Evolutionary conservation across 169 alveolate genomes (phyloP).

Genomic region (Besnoitia besnoiti): DNA sequence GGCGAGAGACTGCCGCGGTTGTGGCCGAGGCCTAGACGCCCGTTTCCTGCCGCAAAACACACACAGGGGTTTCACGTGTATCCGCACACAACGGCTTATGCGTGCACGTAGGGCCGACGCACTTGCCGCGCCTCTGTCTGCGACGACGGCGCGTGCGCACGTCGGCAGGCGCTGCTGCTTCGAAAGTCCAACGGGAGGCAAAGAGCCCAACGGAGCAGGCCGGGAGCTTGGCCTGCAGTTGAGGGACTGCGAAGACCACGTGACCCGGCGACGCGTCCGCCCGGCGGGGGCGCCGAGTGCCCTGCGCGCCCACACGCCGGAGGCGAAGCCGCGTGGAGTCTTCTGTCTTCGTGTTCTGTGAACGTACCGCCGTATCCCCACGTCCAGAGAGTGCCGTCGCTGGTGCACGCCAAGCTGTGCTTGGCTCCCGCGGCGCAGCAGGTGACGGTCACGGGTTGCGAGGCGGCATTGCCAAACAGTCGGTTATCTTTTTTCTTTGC

Average conservation of each 20-base stretch:
- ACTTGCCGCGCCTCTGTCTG: too few relatives aligned
- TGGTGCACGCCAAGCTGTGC: constrained; percentile 48
- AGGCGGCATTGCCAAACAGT: background rate
- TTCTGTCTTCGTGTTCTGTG: too few relatives aligned
- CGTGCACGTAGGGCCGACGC: background rate
- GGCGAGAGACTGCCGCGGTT: constrained; percentile 77
- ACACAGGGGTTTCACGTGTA: background rate
- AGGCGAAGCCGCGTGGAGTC: too few relatives aligned
- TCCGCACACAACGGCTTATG: background rate
- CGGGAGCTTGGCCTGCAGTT: too few relatives aligned
- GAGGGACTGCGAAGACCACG: too few relatives aligned
- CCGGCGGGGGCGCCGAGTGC: too few relatives aligned
- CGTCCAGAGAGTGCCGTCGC: constrained; percentile 41
- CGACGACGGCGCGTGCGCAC: too few relatives aligned
- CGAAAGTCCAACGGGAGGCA: too few relatives aligned
- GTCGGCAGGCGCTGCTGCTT: too few relatives aligned
- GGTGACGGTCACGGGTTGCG: background rate
- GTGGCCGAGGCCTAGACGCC: constrained; percentile 84
- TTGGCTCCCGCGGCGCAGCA: constrained; percentile 58
- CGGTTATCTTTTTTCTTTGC: background rate
- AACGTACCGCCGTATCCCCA: constrained; percentile 68
- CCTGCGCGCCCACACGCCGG: too few relatives aligned
- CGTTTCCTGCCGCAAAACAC: constrained; percentile 71
- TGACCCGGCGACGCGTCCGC: too few relatives aligned
- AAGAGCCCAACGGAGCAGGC: too few relatives aligned